Percentiles rank a stretch among this genome's conserved stretches.
Conservation (phyloP, 2,329 filamentous ascomycete genomes). For the Cephalotrichum gorgonifer region DNA sequence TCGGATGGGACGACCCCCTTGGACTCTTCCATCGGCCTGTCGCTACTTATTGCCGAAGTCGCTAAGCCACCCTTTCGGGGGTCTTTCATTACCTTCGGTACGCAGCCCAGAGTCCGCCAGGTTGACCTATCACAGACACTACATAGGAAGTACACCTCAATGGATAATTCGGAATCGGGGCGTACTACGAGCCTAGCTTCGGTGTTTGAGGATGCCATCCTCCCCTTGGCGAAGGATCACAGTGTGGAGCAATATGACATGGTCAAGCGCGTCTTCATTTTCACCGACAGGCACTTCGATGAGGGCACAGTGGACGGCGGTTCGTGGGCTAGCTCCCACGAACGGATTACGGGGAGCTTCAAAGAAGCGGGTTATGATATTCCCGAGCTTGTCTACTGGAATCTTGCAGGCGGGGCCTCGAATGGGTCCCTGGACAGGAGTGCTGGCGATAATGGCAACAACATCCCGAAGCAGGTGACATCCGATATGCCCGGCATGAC, state of each 20-base stretch:
- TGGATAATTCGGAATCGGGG: slow-evolving; percentile 24
- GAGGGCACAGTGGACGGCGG: slow-evolving; percentile 11
- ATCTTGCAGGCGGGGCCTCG: slow-evolving; percentile 33
- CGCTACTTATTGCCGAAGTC: slow-evolving; percentile 43
- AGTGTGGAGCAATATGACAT: slow-evolving; percentile 44
- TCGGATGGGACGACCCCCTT: slow-evolving; percentile 36
- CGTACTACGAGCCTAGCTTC: slow-evolving; percentile 40
- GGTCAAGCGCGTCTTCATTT: slow-evolving; percentile 51
- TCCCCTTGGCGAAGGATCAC: slow-evolving; percentile 40
- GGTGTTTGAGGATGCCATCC: slow-evolving; percentile 42
- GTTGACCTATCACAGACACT: slow-evolving; percentile 28
- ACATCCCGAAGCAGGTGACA: slow-evolving; percentile 33
- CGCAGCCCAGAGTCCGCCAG: slow-evolving; percentile 24
- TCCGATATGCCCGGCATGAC: slow-evolving; percentile 32
- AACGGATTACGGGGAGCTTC: slow-evolving; percentile 35
- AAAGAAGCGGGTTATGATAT: slow-evolving; percentile 42
- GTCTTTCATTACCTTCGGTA: slow-evolving; percentile 44
- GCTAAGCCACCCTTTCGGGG: slow-evolving; percentile 41
- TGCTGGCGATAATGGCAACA: slow-evolving; percentile 11
- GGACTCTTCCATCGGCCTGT: slow-evolving; percentile 44
- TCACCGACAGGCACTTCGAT: slow-evolving; percentile 53
- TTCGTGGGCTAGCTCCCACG: slow-evolving; percentile 34
- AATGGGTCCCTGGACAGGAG: slow-evolving; percentile 1
- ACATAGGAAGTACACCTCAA: slow-evolving; percentile 24
- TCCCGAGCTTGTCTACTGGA: slow-evolving; percentile 52